phyloP scores from a whole-genome alignment of 306 rosid genomes.

The Trifolium subterraneum region DNA sequence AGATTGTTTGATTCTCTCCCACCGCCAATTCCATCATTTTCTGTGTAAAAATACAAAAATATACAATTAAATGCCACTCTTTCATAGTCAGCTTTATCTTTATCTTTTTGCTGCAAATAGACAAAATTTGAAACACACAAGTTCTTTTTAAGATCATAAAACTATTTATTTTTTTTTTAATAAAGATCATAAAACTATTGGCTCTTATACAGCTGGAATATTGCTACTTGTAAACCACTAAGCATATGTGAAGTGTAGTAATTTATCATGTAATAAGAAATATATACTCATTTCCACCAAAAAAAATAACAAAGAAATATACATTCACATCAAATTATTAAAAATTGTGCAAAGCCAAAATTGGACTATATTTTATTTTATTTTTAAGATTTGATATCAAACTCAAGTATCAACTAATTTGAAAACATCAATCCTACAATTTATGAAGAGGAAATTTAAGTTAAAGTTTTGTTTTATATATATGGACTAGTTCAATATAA shows the following conservation, averaged over 20 bases:
- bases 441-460: no score
- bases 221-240: not conserved
- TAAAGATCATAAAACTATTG: not conserved
- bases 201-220: not conserved
- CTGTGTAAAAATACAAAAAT: not conserved
- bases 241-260: not conserved
- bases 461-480: no score
- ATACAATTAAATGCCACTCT: not conserved
- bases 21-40: not conserved
- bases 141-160: not conserved
- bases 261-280: no score
- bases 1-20: not conserved
- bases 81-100: slow-evolving; percentile 21
- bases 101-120: not conserved
- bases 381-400: no score
- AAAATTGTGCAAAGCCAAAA: no score
- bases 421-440: no score
- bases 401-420: no score
- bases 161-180: not conserved
- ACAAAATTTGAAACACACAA: not conserved
- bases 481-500: no score
- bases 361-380: no score
- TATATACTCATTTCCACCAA: no score
- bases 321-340: no score
- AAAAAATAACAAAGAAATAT: no score